phyloP scores from a whole-genome alignment of 345 rosid genomes.

The Hibiscus tridactylites region DNA sequence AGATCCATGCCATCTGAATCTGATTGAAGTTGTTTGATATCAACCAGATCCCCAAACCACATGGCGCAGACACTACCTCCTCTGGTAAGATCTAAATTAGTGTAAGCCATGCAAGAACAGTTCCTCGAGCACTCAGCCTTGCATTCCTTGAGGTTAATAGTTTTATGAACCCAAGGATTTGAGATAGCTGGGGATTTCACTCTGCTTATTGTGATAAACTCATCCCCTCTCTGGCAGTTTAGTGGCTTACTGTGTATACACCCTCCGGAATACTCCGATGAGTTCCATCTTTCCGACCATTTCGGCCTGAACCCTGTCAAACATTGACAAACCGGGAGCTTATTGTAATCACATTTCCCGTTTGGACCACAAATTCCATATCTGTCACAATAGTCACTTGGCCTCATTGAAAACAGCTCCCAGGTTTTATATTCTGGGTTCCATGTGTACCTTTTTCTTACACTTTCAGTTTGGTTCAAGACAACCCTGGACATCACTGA shows the following conservation, averaged over 20 bases:
- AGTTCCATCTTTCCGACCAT: conserved; percentile 18
- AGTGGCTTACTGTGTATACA: conserved; percentile 26
- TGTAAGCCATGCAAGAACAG: conserved; percentile 16
- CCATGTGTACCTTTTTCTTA: not conserved
- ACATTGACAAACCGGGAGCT: conserved; percentile 33
- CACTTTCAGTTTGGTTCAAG: not conserved
- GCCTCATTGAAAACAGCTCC: not conserved
- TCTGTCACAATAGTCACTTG: conserved; percentile 4
- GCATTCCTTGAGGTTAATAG: conserved; percentile 5
- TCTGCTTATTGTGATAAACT: conserved; percentile 20
- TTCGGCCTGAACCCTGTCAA: conserved; percentile 30
- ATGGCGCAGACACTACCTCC: not conserved
- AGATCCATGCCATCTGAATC: conserved; percentile 31
- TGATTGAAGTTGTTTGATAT: conserved; percentile 8
- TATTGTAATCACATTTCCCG: conserved; percentile 28
- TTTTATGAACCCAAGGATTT: conserved; percentile 16
- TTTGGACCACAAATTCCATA: conserved; percentile 25
- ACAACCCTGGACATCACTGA: not conserved
- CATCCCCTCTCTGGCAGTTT: conserved; percentile 24
- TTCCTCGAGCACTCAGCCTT: conserved; percentile 1
- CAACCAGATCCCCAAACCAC: conserved; percentile 14
- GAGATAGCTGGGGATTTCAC: conserved; percentile 37
- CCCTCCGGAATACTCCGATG: conserved; percentile 34
- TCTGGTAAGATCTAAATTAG: not conserved
- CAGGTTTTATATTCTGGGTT: not conserved